Evolutionary conservation across 768 basidiomycete species (phyloP).

Genomic region (Mycena vitilis): DNA sequence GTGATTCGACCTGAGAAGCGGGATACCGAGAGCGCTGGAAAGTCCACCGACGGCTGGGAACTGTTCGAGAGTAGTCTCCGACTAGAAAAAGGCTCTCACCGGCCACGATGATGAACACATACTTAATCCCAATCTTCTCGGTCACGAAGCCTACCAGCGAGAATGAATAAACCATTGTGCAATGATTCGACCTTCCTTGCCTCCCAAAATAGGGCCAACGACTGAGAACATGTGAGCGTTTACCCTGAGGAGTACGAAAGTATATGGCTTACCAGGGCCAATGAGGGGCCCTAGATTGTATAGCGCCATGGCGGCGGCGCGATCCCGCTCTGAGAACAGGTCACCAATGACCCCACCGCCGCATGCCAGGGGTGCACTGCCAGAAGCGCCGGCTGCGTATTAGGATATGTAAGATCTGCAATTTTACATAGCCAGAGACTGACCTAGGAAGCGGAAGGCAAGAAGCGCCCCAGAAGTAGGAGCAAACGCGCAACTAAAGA

Average conservation of each 20-base stretch:
- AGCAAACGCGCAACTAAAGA: constrained; percentile 59
- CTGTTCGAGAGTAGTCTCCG: constrained; percentile 18
- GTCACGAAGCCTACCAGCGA: constrained; percentile 59
- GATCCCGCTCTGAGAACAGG: constrained; percentile 65
- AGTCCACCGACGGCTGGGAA: constrained; percentile 47
- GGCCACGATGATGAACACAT: constrained; percentile 60
- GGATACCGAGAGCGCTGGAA: constrained; percentile 53
- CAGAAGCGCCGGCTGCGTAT: constrained; percentile 62
- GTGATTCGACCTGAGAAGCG: constrained; percentile 47
- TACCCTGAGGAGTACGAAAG: constrained; percentile 41
- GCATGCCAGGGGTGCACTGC: constrained; percentile 65
- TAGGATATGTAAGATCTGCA: background rate
- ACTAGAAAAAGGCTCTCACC: constrained; percentile 19
- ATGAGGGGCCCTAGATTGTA: constrained; percentile 66
- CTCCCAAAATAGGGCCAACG: constrained; percentile 64
- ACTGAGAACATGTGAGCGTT: constrained; percentile 35
- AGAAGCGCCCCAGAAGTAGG: constrained; percentile 58
- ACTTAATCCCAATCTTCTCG: constrained; percentile 60
- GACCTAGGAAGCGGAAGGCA: constrained; percentile 67
- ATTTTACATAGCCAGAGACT: constrained; percentile 31
- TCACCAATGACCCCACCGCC: constrained; percentile 67
- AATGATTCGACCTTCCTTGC: background rate
- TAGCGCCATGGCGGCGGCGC: constrained; percentile 69
- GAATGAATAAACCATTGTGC: background rate
- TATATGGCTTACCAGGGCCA: constrained; percentile 40